Evolutionary conservation across 1,284 basidiomycete genomes (phyloP).

Genomic region (Naganishia sp.): DNA sequence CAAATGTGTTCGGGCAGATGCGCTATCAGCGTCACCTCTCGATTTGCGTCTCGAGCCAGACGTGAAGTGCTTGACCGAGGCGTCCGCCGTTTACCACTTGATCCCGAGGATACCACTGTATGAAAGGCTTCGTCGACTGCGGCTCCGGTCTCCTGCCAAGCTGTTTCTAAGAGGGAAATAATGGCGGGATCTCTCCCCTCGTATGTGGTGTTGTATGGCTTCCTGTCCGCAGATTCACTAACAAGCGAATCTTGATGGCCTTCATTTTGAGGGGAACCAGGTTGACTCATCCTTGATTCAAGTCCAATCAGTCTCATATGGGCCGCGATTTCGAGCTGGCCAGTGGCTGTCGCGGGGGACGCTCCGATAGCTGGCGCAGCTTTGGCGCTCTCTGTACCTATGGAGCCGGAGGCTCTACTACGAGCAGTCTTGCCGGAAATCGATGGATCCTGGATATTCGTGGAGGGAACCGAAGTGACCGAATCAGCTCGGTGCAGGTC

Average conservation of each 20-base stretch:
- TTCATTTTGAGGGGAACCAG: slow-evolving; percentile 53
- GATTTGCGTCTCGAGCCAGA: slow-evolving; percentile 41
- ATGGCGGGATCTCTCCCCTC: slow-evolving; percentile 55
- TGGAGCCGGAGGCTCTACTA: slow-evolving; percentile 16
- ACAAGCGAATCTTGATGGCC: slow-evolving; percentile 39
- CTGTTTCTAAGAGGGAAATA: slow-evolving; percentile 15
- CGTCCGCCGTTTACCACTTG: slow-evolving; percentile 10
- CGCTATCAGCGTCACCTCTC: slow-evolving; percentile 75
- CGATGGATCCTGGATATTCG: slow-evolving; percentile 25
- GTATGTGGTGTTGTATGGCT: slow-evolving; percentile 51
- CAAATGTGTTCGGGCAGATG: slow-evolving; percentile 83
- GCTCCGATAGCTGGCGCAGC: slow-evolving; percentile 81
- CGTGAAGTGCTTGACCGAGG: slow-evolving; percentile 9
- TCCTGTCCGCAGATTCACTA: slow-evolving; percentile 31
- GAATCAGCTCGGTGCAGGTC: slow-evolving; percentile 10
- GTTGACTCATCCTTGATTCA: slow-evolving; percentile 1
- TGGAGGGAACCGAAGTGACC: slow-evolving; percentile 19
- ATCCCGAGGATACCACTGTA: background rate
- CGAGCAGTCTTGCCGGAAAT: slow-evolving; percentile 7
- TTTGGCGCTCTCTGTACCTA: slow-evolving; percentile 67
- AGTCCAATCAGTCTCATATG: slow-evolving; percentile 55
- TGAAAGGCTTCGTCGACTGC: slow-evolving; percentile 29
- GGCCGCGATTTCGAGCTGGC: slow-evolving; percentile 69
- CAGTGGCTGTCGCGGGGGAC: slow-evolving; percentile 71
- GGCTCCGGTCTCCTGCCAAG: slow-evolving; percentile 25